A percentile compares a stretch with the other conserved stretches of the same genome.
Evolutionary conservation across 179 eudicot genomes (phyloP).

Genomic region (Camellia oleifera): DNA sequence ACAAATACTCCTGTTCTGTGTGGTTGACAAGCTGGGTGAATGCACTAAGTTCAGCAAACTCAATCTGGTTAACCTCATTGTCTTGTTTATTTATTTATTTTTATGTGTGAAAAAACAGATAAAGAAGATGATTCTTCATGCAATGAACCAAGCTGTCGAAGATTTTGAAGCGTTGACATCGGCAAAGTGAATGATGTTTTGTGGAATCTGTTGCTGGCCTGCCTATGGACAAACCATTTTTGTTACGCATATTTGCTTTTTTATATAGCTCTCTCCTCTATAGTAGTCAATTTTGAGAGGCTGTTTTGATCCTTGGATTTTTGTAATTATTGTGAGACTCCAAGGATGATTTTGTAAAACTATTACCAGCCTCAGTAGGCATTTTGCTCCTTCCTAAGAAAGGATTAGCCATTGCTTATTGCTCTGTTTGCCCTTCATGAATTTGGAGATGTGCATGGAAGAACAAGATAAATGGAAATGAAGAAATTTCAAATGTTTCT

Average conservation of each 20-base stretch:
- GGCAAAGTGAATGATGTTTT: background rate
- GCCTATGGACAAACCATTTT: background rate
- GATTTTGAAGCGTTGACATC: conserved; percentile 34
- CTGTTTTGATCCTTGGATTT: conserved; percentile 13
- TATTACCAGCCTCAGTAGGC: background rate
- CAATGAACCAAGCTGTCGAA: conserved; percentile 33
- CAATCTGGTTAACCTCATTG: background rate
- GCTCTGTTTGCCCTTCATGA: background rate
- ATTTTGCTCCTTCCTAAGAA: background rate
- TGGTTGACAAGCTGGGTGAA: no score
- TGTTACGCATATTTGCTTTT: background rate
- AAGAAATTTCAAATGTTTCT: background rate
- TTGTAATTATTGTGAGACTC: background rate
- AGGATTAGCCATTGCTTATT: no score
- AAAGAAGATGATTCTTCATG: conserved; percentile 55
- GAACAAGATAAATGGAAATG: background rate
- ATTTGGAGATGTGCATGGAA: background rate
- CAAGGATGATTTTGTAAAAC: background rate
- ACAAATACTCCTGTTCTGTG: no score
- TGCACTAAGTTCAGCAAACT: no score
- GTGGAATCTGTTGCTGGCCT: background rate
- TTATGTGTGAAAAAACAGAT: conserved; percentile 25
- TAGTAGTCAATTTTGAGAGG: background rate
- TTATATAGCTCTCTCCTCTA: background rate
- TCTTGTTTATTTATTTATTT: background rate